Conservation (phyloP, 2,329 filamentous ascomycete species). For the Alternaria gansuensis region DNA sequence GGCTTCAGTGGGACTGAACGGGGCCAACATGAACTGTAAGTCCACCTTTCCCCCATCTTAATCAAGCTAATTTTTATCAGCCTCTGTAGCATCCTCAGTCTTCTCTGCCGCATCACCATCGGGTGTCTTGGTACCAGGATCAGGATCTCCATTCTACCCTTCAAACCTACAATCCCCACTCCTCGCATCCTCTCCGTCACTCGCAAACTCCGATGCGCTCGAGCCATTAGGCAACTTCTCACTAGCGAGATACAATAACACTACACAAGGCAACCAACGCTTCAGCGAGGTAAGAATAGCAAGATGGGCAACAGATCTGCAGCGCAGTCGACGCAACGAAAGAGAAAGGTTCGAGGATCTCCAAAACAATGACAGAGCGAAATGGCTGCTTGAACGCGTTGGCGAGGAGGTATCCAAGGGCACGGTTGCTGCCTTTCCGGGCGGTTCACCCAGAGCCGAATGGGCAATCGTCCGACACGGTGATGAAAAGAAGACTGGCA, state of each 20-base stretch:
- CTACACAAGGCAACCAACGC: slow-evolving; percentile 66
- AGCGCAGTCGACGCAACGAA: slow-evolving; percentile 77
- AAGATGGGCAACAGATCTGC: slow-evolving; percentile 83
- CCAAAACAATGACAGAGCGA: slow-evolving; percentile 67
- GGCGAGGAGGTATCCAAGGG: slow-evolving; percentile 65
- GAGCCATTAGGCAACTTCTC: slow-evolving; percentile 50
- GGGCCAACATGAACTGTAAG: slow-evolving; percentile 40
- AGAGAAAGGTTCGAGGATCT: slow-evolving; percentile 72
- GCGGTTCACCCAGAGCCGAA: slow-evolving; percentile 41
- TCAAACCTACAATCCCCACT: slow-evolving; percentile 50
- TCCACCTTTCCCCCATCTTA: background rate
- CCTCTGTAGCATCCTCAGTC: slow-evolving; percentile 48
- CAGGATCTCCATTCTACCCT: slow-evolving; percentile 46
- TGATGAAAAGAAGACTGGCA: slow-evolving; percentile 41
- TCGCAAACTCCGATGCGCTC: slow-evolving; percentile 39
- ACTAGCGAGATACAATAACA: slow-evolving; percentile 59
- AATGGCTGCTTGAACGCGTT: slow-evolving; percentile 76
- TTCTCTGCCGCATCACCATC: slow-evolving; percentile 51
- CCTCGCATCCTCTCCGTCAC: slow-evolving; percentile 46
- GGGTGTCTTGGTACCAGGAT: slow-evolving; percentile 51
- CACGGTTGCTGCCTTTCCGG: slow-evolving; percentile 40
- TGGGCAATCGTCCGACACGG: slow-evolving; percentile 47
- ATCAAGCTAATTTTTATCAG: slow-evolving; percentile 32
- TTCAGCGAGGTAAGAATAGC: slow-evolving; percentile 75
- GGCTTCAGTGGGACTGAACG: slow-evolving; percentile 43